These are phyloP conservation scores for Ophiocordyceps camponoti-leonardi DNA, from an alignment of 2,329 filamentous ascomycete species.

Conservation along the genomic window DNA sequence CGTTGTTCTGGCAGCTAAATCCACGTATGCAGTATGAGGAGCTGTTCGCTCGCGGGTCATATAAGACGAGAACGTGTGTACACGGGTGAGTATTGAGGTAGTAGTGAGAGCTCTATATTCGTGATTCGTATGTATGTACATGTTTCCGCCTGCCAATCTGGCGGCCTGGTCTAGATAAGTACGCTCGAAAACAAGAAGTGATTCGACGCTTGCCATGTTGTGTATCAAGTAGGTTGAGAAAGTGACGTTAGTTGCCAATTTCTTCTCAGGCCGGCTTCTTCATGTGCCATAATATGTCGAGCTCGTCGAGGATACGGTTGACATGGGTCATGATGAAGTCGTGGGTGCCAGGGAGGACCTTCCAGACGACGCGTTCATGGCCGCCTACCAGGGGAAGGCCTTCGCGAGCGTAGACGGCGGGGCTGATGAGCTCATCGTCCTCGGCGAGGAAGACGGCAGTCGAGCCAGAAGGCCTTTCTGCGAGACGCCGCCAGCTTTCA, in stretches of 20 bases:
- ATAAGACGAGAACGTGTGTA: too few species aligned
- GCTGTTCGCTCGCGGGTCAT: too few species aligned
- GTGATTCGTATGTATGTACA: neutral
- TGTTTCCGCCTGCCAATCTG: neutral
- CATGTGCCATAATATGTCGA: conserved; percentile 30
- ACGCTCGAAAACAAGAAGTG: neutral
- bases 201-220: too few species aligned
- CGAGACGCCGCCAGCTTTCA: conserved; percentile 29
- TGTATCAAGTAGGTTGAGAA: too few species aligned
- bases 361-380: conserved; percentile 29
- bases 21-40: too few species aligned
- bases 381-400: conserved; percentile 34
- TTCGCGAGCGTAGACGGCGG: conserved; percentile 28
- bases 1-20: too few species aligned
- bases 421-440: conserved; percentile 33
- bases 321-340: conserved; percentile 46
- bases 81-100: too few species aligned
- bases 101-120: neutral
- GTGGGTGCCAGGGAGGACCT: conserved; percentile 34
- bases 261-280: conserved; percentile 1
- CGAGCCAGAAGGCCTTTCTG: conserved; percentile 21
- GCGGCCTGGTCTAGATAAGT: neutral
- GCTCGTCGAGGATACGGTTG: conserved; percentile 22
- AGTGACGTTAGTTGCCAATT: neutral
- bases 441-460: conserved; percentile 34